phyloP scores from a whole-genome alignment of 2,329 filamentous ascomycete species.

The Phialocephala sp. region DNA sequence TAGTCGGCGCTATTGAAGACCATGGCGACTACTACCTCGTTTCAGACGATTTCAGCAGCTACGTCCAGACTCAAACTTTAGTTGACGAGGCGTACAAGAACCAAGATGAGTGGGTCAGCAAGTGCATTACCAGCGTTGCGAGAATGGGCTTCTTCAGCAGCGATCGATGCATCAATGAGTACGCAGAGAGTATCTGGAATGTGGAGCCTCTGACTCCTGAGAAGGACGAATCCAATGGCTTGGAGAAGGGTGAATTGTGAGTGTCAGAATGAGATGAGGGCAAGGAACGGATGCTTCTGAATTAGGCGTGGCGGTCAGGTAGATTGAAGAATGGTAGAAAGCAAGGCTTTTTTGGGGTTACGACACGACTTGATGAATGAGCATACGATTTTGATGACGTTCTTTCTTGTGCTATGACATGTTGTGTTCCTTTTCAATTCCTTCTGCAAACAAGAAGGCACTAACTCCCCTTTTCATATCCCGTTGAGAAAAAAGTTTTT shows the following conservation, averaged over 20 bases:
- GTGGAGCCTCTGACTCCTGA: constrained; percentile 69
- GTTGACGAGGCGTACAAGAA: constrained; percentile 93
- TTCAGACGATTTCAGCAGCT: constrained; percentile 95
- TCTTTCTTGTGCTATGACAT: not conserved
- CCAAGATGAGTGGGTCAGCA: constrained; percentile 90
- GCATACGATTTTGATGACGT: not conserved
- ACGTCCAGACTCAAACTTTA: constrained; percentile 86
- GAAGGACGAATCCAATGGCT: constrained; percentile 23
- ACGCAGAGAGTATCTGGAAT: constrained; percentile 97
- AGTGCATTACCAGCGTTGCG: constrained; percentile 85
- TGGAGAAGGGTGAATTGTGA: constrained; percentile 36
- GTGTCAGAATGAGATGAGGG: not conserved
- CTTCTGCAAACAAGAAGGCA: not conserved
- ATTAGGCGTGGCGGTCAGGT: not conserved
- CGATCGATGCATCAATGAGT: constrained; percentile 95
- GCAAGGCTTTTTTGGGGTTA: constrained; percentile 7
- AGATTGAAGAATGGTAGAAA: not conserved
- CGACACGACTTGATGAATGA: not conserved
- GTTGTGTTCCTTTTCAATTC: not conserved
- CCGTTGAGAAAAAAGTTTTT: too few relatives aligned
- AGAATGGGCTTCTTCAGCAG: constrained; percentile 98
- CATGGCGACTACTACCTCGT: constrained; percentile 98
- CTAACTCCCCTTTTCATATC: too few relatives aligned
- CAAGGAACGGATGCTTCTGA: not conserved
- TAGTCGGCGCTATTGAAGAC: constrained; percentile 84